Evolutionary conservation across 495 filamentous ascomycete genomes (phyloP), one percentile per base, ranked within the genome.

Genomic region (Penicillium malachiteum): DNA sequence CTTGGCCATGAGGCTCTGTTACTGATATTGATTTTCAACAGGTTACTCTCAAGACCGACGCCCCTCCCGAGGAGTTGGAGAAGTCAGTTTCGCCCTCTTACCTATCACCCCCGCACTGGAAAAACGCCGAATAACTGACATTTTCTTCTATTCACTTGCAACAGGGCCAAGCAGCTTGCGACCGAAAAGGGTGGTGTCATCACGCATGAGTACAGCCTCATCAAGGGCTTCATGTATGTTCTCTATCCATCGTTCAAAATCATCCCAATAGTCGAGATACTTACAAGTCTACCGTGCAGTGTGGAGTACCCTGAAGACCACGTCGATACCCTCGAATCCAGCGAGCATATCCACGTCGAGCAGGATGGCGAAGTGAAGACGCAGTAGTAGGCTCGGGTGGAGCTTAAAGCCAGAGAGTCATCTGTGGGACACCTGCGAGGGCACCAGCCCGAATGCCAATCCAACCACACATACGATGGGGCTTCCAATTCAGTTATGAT

Each of bases 171-270:
- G 84, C 72, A 89, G 55, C 62, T 81, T 1, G 86, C 84, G 48
- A 70, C 64, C 41, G 75, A 82, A 32, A 82, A 91, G 61, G 92
- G 92, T 54, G 94, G 92, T 56, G 81, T 79, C 65, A 92, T 97
- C 73, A 83, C 72, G 49, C 84, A 92, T 60, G 89, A 92, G 66
- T 96, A 89, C 78, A 85, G 71, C 37, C 69, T 97, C 57, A 90
- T 95, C 76, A 93, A 90, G 72, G 91, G 89, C 38, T 96, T 97
- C 78, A 85, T 87, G 94, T 97, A 84, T 64, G 88, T 66, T 16
- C 31, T 3, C 52, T 13, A 40, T 38, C 31, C 37, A 40, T 48
- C 17, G 21, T 18, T 14, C 12, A 33, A n/a, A 13, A 8, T 14
- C 31, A 50, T 46, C 14, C 30, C 10, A 47, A 30, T 1, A 5